phyloP scores from a whole-genome alignment of 495 filamentous ascomycete genomes.

The Pyrenula massariospora region DNA sequence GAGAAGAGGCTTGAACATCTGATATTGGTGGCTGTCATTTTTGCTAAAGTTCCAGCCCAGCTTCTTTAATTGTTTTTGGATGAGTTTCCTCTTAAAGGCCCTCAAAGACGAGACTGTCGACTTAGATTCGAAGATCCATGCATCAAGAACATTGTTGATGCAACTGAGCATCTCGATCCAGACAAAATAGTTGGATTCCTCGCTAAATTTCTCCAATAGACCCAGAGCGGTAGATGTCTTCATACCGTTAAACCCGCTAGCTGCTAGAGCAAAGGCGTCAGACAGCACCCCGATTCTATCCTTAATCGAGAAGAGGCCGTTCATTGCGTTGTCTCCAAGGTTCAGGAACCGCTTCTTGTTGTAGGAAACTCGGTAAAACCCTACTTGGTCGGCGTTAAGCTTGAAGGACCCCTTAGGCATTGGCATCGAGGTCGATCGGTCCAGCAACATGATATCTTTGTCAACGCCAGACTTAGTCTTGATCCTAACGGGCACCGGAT shows the following conservation, averaged over 20 bases:
- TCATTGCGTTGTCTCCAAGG: conserved; percentile 32
- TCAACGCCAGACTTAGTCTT: conserved; percentile 55
- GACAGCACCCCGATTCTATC: background rate
- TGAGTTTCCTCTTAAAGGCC: conserved; percentile 52
- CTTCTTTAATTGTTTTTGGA: conserved; percentile 52
- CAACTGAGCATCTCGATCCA: background rate
- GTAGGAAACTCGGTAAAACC: conserved; percentile 65
- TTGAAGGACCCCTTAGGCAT: conserved; percentile 62
- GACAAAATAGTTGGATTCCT: background rate
- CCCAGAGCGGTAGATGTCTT: background rate
- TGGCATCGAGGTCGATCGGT: conserved; percentile 11
- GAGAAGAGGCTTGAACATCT: conserved; percentile 48
- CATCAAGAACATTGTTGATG: background rate
- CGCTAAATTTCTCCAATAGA: background rate
- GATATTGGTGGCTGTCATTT: conserved; percentile 59
- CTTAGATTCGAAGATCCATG: background rate
- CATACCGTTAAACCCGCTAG: conserved; percentile 29
- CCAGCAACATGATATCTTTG: conserved; percentile 29
- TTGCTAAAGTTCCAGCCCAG: conserved; percentile 64
- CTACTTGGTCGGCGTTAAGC: conserved; percentile 65
- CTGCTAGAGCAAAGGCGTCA: background rate
- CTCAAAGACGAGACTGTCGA: conserved; percentile 51
- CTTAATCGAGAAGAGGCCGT: background rate
- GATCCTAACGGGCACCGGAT: conserved; percentile 60
- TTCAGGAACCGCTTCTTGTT: conserved; percentile 54